Conservation (phyloP, 805 yeast genomes). For the Metschnikowia santaceciliae region DNA sequence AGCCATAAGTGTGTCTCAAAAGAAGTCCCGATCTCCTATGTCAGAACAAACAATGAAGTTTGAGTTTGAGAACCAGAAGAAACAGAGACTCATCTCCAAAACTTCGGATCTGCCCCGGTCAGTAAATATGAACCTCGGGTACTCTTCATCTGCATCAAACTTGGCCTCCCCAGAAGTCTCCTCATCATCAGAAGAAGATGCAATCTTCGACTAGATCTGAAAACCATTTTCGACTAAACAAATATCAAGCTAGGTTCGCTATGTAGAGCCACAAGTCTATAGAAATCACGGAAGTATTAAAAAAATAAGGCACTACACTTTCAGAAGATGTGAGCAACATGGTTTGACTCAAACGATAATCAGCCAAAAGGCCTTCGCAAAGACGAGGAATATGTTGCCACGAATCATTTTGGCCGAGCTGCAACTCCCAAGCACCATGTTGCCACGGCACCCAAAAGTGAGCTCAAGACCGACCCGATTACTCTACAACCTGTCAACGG, state of each 20-base stretch:
- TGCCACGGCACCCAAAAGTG: conserved; percentile 33
- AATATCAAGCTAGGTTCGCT: no score
- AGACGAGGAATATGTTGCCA: conserved; percentile 99
- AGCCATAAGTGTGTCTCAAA: conserved; percentile 4
- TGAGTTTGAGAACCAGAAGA: conserved; percentile 17
- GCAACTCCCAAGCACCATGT: conserved; percentile 29
- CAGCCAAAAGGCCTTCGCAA: conserved; percentile 88
- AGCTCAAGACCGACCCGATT: conserved; percentile 64
- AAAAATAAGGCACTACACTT: neutral
- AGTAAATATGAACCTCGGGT: conserved; percentile 15
- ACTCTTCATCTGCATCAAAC: conserved; percentile 17
- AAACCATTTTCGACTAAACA: no score
- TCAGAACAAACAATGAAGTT: conserved; percentile 14
- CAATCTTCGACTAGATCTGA: neutral
- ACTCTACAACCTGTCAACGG: conserved; percentile 95
- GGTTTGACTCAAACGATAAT: conserved; percentile 99
- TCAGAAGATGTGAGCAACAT: conserved; percentile 79
- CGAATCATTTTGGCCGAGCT: conserved; percentile 67
- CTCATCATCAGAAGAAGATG: conserved; percentile 11
- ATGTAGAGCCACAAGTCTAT: neutral
- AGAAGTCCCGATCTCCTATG: conserved; percentile 17
- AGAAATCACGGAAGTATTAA: neutral
- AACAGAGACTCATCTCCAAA: conserved; percentile 19
- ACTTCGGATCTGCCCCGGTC: conserved; percentile 16
- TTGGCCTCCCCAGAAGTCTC: conserved; percentile 17